These are phyloP conservation scores for Lathyrus sativus DNA, from an alignment of 306 rosid species.

Conservation along the genomic window DNA sequence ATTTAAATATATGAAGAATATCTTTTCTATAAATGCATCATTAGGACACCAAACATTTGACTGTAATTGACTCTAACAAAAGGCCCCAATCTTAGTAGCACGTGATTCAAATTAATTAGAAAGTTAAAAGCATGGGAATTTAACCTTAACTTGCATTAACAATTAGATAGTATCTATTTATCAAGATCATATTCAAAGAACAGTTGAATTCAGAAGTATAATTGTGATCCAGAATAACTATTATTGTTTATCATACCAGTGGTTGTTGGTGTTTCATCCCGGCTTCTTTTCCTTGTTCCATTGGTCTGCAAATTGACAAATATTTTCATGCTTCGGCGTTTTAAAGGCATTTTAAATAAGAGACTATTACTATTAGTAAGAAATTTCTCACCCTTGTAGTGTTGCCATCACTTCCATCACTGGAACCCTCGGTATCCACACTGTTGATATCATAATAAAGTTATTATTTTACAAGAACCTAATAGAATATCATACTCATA, in stretches of 20 bases:
- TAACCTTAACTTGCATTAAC: constrained; percentile 12
- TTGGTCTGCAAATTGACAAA: constrained; percentile 53
- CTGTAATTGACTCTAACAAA: neutral
- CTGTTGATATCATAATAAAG: constrained; percentile 52
- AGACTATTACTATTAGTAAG: constrained; percentile 15
- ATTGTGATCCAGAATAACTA: constrained; percentile 34
- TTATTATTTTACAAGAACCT: constrained; percentile 29
- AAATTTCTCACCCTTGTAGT: constrained; percentile 67
- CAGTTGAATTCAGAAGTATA: constrained; percentile 23
- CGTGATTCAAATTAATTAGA: constrained; percentile 2
- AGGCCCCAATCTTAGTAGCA: neutral
- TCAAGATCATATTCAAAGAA: constrained; percentile 19
- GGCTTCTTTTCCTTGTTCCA: constrained; percentile 78
- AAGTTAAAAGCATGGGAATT: neutral
- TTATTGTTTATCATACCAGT: constrained; percentile 58
- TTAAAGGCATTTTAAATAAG: constrained; percentile 21
- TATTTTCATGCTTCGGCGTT: constrained; percentile 32
- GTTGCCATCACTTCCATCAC: constrained; percentile 84
- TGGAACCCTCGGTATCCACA: constrained; percentile 72
- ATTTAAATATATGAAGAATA: neutral
- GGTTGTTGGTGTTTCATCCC: constrained; percentile 63
- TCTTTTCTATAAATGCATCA: neutral
- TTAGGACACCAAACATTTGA: constrained; percentile 13
- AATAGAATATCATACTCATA: constrained; percentile 14
- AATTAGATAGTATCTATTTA: neutral